Conservation (phyloP, 2,329 filamentous ascomycete genomes). For the Dactylonectria estremocensis region DNA sequence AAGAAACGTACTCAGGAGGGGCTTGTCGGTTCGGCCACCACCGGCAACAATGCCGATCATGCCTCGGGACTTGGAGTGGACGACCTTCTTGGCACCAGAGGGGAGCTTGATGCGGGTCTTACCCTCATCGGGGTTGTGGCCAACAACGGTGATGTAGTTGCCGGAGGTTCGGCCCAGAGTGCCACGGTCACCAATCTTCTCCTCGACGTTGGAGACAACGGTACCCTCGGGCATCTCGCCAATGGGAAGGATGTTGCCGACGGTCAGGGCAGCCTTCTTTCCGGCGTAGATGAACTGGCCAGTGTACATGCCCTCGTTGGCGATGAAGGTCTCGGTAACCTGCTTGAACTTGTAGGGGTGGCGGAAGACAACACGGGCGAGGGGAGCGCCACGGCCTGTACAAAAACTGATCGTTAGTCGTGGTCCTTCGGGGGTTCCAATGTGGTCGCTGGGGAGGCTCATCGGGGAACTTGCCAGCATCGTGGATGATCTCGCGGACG, state of each 20-base stretch:
- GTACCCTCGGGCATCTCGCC: constrained; percentile 98
- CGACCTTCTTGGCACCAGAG: constrained; percentile 98
- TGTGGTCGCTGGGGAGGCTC: constrained; percentile 32
- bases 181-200: constrained; percentile 98
- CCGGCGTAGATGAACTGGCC: constrained; percentile 99
- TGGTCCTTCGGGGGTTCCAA: constrained; percentile 31
- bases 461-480: constrained; percentile 75
- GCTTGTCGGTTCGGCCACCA: constrained; percentile 99
- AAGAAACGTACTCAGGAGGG: constrained; percentile 83
- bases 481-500: constrained; percentile 99
- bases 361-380: constrained; percentile 97
- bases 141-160: constrained; percentile 99
- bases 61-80: constrained; percentile 91
- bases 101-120: constrained; percentile 99
- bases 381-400: constrained; percentile 87
- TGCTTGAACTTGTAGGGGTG: constrained; percentile 99
- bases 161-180: constrained; percentile 96
- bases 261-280: constrained; percentile 96
- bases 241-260: constrained; percentile 98
- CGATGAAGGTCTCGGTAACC: constrained; percentile 99
- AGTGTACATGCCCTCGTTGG: constrained; percentile 99
- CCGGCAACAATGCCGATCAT: constrained; percentile 99
- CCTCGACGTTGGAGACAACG: constrained; percentile 99
- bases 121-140: constrained; percentile 98
- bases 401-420: constrained; percentile 46